These are phyloP conservation scores for Tephrocybe sp. DNA, from an alignment of 768 basidiomycete genomes.

Conservation along the genomic window DNA sequence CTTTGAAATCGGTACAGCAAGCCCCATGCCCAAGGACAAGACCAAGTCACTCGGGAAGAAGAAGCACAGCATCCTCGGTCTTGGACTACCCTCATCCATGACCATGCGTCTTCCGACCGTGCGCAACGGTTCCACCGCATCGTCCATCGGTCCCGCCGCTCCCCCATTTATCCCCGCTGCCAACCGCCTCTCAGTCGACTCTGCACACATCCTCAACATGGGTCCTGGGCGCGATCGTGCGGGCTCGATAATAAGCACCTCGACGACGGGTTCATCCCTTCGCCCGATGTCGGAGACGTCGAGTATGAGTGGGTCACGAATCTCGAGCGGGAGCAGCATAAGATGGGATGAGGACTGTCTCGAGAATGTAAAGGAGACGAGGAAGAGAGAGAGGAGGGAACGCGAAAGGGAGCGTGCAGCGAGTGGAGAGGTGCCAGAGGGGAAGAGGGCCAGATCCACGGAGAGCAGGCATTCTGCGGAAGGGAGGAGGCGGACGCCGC, in stretches of 20 bases:
- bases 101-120: conserved; percentile 39
- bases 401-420: conserved; percentile 18
- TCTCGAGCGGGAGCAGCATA: conserved; percentile 44
- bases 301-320: conserved; percentile 25
- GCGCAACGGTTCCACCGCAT: conserved; percentile 24
- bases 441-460: conserved; percentile 24
- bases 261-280: conserved; percentile 41
- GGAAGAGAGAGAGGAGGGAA: conserved; percentile 27
- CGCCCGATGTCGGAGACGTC: conserved; percentile 42
- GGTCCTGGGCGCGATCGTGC: conserved; percentile 28
- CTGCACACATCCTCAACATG: conserved; percentile 20
- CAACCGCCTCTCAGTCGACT: conserved; percentile 38
- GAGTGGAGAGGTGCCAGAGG: conserved; percentile 21
- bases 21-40: conserved; percentile 34
- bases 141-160: neutral
- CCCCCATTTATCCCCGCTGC: conserved; percentile 1
- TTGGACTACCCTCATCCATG: conserved; percentile 60
- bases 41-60: conserved; percentile 47
- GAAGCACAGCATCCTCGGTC: conserved; percentile 62
- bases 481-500: conserved; percentile 50
- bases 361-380: conserved; percentile 42
- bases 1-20: conserved; percentile 65
- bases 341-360: conserved; percentile 51
- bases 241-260: conserved; percentile 33
- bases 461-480: conserved; percentile 48